Percentiles rank a stretch among this genome's conserved stretches.
Conservation (phyloP, 2,329 filamentous ascomycete genomes). For the Colletotrichum gigasporum region DNA sequence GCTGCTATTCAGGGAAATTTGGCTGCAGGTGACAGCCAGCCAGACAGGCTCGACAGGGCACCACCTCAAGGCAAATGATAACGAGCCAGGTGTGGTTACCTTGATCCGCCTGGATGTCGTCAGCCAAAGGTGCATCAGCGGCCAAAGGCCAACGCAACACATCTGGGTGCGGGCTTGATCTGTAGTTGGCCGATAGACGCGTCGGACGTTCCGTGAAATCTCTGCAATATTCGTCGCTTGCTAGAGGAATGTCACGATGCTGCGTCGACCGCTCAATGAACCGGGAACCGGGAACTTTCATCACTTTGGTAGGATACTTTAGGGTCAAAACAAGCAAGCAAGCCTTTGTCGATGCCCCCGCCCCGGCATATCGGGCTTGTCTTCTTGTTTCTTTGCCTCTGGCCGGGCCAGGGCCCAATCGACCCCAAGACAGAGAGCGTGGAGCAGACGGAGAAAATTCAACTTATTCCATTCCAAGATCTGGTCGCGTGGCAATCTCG, state of each 20-base stretch:
- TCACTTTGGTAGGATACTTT: too few species aligned
- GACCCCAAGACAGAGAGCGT: background rate
- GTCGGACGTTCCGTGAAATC: too few species aligned
- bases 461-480: background rate
- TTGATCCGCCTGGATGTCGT: background rate
- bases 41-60: background rate
- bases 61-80: background rate
- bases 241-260: too few species aligned
- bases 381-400: too few species aligned
- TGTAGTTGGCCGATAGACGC: slow-evolving; percentile 19
- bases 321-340: too few species aligned
- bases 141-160: background rate
- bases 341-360: too few species aligned
- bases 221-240: too few species aligned
- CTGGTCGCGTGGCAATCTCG: slow-evolving; percentile 14
- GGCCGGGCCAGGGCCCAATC: too few species aligned
- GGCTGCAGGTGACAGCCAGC: slow-evolving; percentile 14
- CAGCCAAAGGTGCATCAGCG: background rate
- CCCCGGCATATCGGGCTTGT: too few species aligned
- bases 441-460: background rate
- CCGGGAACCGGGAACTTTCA: too few species aligned
- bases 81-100: background rate
- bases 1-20: slow-evolving; percentile 17
- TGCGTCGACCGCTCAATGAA: too few species aligned
- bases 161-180: background rate